phyloP scores from a whole-genome alignment of 768 basidiomycete genomes.

The Russula olivacea region DNA sequence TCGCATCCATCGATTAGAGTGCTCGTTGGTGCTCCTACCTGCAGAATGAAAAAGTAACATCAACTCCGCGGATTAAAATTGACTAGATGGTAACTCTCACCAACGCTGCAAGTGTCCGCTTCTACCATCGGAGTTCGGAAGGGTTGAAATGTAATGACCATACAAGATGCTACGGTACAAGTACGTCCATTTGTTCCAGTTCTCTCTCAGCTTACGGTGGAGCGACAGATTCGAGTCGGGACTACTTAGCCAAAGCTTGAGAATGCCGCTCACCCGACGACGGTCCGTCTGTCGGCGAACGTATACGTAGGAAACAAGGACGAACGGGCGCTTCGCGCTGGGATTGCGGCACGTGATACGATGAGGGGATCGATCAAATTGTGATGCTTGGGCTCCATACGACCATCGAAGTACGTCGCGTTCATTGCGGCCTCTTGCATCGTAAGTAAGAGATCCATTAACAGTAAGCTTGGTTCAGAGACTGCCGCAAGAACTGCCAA shows the following conservation, averaged over 20 bases:
- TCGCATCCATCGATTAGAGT: conserved; percentile 83
- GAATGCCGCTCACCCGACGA: conserved; percentile 37
- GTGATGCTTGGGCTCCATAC: conserved; percentile 47
- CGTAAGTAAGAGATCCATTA: conserved; percentile 55
- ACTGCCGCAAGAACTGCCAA: conserved; percentile 50
- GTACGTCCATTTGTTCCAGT: conserved; percentile 69
- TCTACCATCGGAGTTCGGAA: conserved; percentile 82
- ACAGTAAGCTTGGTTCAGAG: conserved; percentile 64
- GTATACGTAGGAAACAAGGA: conserved; percentile 35
- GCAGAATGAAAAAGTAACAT: conserved; percentile 13
- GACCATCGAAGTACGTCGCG: too few relatives aligned
- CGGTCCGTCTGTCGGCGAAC: conserved; percentile 66
- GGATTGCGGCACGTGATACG: conserved; percentile 58
- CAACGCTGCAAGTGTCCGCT: conserved; percentile 71
- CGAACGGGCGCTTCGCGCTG: conserved; percentile 58
- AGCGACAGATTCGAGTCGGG: background rate
- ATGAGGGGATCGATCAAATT: conserved; percentile 62
- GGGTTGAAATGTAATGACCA: conserved; percentile 74
- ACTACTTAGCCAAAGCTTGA: too few relatives aligned
- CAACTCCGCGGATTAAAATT: background rate
- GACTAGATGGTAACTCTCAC: conserved; percentile 29
- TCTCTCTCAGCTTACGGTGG: conserved; percentile 57
- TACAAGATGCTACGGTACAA: conserved; percentile 63
- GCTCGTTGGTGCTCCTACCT: conserved; percentile 62
- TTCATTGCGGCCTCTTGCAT: conserved; percentile 49